These are phyloP conservation scores for Ophioceras dolichostomum DNA, from an alignment of 2,329 filamentous ascomycete species.

Conservation along the genomic window DNA sequence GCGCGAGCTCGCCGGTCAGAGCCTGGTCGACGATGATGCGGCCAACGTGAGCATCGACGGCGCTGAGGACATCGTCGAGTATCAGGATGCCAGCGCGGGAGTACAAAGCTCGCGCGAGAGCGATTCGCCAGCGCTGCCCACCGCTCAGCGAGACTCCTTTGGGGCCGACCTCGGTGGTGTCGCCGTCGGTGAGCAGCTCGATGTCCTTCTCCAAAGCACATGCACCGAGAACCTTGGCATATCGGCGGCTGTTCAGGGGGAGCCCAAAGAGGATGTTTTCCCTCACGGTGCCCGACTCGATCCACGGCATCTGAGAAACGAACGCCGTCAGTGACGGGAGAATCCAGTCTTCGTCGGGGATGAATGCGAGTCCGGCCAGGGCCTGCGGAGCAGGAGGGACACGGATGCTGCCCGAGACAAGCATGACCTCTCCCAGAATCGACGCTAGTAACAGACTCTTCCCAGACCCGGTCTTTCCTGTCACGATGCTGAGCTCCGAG, in stretches of 20 bases:
- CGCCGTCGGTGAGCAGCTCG: constrained; percentile 81
- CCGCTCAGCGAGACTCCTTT: constrained; percentile 92
- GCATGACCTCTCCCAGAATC: constrained; percentile 24
- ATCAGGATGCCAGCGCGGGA: constrained; percentile 94
- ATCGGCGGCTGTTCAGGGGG: constrained; percentile 85
- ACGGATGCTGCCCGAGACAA: constrained; percentile 17
- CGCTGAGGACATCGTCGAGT: constrained; percentile 86
- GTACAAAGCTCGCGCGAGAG: constrained; percentile 87
- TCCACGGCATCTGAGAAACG: constrained; percentile 86
- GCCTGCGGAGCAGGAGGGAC: constrained; percentile 13
- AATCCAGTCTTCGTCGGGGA: constrained; percentile 18
- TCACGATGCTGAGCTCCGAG: constrained; percentile 21
- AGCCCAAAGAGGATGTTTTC: constrained; percentile 98
- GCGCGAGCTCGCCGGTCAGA: constrained; percentile 68
- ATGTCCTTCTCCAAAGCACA: constrained; percentile 91
- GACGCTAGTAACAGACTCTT: constrained; percentile 26
- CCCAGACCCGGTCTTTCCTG: constrained; percentile 24
- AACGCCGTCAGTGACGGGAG: constrained; percentile 49
- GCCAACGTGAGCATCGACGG: constrained; percentile 96
- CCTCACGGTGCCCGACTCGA: constrained; percentile 94
- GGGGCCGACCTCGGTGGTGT: constrained; percentile 93
- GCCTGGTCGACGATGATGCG: constrained; percentile 92
- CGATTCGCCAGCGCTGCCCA: constrained; percentile 89
- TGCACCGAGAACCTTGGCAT: constrained; percentile 82
- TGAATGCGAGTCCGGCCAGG: constrained; percentile 10